phyloP scores from a whole-genome alignment of 1,139 yeast genomes.

The Debaryomyces psychrophilus region DNA sequence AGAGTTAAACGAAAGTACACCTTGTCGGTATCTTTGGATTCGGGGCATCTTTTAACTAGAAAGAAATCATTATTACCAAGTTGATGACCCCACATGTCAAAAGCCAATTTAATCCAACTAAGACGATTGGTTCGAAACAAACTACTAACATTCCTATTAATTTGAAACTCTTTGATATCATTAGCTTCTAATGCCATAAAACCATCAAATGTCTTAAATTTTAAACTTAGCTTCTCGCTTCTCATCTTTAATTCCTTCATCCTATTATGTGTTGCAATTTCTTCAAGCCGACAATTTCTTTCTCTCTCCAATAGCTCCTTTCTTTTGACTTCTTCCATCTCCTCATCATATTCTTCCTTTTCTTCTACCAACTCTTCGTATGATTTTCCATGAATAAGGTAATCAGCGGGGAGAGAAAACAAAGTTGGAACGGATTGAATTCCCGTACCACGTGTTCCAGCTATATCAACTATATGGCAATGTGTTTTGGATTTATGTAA shows the following conservation, averaged over 20 bases:
- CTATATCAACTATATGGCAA: conserved; percentile 81
- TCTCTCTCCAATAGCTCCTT: conserved; percentile 23
- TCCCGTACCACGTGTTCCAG: conserved; percentile 61
- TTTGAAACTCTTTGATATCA: conserved; percentile 17
- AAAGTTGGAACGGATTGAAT: conserved; percentile 65
- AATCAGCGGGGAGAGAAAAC: conserved; percentile 43
- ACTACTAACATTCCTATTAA: conserved; percentile 16
- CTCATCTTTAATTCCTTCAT: conserved; percentile 20
- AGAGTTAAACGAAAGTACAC: conserved; percentile 21
- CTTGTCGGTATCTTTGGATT: conserved; percentile 10
- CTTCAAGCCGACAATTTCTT: conserved; percentile 19
- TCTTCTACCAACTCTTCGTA: conserved; percentile 29
- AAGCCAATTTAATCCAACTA: conserved; percentile 36
- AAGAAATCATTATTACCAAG: conserved; percentile 19
- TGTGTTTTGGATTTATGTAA: conserved; percentile 58
- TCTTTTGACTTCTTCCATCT: conserved; percentile 17
- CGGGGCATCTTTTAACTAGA: conserved; percentile 17
- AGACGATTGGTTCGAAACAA: conserved; percentile 20
- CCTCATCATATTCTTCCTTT: conserved; percentile 22
- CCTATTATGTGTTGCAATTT: conserved; percentile 17
- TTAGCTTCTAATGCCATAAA: conserved; percentile 28
- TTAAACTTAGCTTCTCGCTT: conserved; percentile 21
- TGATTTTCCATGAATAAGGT: conserved; percentile 34
- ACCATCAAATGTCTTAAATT: conserved; percentile 37
- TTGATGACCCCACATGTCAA: conserved; percentile 37